These are phyloP conservation scores for Fusarium scirpi DNA, from an alignment of 2,329 filamentous ascomycete species.

Conservation along the genomic window DNA sequence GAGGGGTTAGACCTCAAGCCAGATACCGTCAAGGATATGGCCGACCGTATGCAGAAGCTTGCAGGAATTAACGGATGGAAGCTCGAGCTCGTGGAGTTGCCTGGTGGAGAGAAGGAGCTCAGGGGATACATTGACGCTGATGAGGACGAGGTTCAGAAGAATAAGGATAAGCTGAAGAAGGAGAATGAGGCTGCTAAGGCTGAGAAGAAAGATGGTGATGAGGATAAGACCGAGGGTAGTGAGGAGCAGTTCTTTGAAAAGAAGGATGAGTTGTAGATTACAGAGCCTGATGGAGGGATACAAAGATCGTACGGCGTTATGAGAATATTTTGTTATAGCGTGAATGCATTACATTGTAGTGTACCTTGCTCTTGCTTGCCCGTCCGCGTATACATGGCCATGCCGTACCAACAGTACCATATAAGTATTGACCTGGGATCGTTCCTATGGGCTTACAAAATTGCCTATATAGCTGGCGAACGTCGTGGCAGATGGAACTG, in stretches of 20 bases:
- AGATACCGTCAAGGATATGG: slow-evolving; percentile 75
- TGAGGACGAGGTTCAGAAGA: slow-evolving; percentile 51
- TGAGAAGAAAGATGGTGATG: slow-evolving; percentile 38
- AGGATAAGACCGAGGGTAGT: slow-evolving; percentile 26
- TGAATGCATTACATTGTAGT: slow-evolving; percentile 5
- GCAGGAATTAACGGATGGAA: slow-evolving; percentile 82
- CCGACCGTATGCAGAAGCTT: slow-evolving; percentile 73
- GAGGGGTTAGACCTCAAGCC: slow-evolving; percentile 74
- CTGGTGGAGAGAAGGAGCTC: slow-evolving; percentile 69
- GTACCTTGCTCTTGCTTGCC: neutral
- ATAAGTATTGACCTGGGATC: neutral
- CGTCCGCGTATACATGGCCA: neutral
- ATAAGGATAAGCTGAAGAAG: slow-evolving; percentile 37
- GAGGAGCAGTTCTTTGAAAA: slow-evolving; percentile 33
- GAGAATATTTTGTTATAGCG: slow-evolving; percentile 3
- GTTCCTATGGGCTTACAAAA: neutral
- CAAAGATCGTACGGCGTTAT: slow-evolving; percentile 27
- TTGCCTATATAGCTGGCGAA: neutral
- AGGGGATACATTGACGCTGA: slow-evolving; percentile 76
- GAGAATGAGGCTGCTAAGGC: slow-evolving; percentile 16
- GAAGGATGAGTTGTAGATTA: slow-evolving; percentile 52
- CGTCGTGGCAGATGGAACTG: neutral
- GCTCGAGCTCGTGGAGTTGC: slow-evolving; percentile 80
- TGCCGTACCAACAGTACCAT: neutral
- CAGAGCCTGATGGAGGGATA: slow-evolving; percentile 59